Conservation (phyloP, 2,329 filamentous ascomycete species). For the Penicillium sp. region DNA sequence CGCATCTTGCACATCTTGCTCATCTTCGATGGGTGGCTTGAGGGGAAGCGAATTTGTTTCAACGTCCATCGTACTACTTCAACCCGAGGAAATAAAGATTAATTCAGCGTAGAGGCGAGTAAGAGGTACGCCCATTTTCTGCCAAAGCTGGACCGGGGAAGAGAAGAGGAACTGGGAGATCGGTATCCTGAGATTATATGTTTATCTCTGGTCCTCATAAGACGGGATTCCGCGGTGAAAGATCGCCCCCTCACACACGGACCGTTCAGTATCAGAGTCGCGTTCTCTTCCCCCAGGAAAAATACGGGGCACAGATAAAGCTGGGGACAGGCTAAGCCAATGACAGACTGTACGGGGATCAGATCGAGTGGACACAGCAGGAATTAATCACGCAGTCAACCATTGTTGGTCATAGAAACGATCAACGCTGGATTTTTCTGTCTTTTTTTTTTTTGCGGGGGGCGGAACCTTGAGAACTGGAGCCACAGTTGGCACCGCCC, state of each 20-base stretch:
- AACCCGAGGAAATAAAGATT: constrained; percentile 27
- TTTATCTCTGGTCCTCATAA: not conserved
- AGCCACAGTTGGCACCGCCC: constrained; percentile 4
- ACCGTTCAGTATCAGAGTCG: constrained; percentile 7
- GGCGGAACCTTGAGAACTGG: not conserved
- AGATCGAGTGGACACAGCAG: constrained; percentile 5
- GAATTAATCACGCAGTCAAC: constrained; percentile 24
- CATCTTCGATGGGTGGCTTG: constrained; percentile 35
- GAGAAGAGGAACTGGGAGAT: constrained; percentile 2
- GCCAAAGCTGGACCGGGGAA: constrained; percentile 8
- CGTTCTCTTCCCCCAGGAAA: constrained; percentile 13
- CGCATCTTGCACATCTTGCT: constrained; percentile 46
- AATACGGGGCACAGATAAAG: constrained; percentile 29
- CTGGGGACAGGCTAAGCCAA: constrained; percentile 21
- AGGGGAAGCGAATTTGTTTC: constrained; percentile 30
- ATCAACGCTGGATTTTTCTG: constrained; percentile 19
- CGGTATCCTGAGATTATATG: constrained; percentile 22
- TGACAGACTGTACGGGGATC: constrained; percentile 5
- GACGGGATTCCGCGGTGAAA: constrained; percentile 5
- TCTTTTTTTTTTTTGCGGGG: constrained; percentile 27
- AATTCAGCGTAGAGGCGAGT: constrained; percentile 23
- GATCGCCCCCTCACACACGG: constrained; percentile 13
- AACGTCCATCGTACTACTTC: constrained; percentile 35
- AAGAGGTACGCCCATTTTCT: constrained; percentile 32
- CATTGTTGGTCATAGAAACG: constrained; percentile 24